phyloP scores from a whole-genome alignment of 2,329 filamentous ascomycete genomes.

The Leptographium galeiforme region DNA sequence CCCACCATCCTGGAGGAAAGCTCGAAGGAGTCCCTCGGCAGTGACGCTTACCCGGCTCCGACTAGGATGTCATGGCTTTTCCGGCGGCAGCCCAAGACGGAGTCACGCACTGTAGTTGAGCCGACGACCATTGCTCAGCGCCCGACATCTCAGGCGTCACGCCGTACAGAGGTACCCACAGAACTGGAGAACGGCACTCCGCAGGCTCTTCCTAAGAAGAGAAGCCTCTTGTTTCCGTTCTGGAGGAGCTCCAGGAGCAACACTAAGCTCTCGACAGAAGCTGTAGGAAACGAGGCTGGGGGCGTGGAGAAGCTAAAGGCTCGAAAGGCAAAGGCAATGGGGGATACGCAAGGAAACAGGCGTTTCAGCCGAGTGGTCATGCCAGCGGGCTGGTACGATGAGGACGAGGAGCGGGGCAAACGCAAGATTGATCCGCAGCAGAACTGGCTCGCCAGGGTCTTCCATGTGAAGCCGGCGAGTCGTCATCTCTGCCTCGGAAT shows the following conservation, averaged over 20 bases:
- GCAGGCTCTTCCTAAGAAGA: constrained; percentile 23
- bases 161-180: background rate
- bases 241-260: constrained; percentile 36
- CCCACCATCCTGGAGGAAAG: constrained; percentile 9
- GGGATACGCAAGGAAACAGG: background rate
- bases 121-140: background rate
- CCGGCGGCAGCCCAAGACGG: constrained; percentile 10
- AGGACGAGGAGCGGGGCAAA: constrained; percentile 23
- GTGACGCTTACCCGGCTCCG: background rate
- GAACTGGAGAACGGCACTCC: background rate
- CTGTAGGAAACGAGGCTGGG: background rate
- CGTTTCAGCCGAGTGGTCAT: background rate
- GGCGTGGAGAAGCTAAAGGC: background rate
- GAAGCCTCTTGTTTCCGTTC: constrained; percentile 40
- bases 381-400: constrained; percentile 11
- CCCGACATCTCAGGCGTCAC: background rate
- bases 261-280: constrained; percentile 20
- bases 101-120: constrained; percentile 8
- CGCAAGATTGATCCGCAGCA: constrained; percentile 54
- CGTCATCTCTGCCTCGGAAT: constrained; percentile 63
- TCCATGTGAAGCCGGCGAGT: constrained; percentile 75
- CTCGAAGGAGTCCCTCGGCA: background rate
- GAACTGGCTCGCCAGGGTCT: constrained; percentile 80
- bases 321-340: background rate
- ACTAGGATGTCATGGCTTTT: constrained; percentile 11